These are phyloP conservation scores for Penicillium ochrochloron DNA, from an alignment of 495 filamentous ascomycete genomes.

Conservation along the genomic window DNA sequence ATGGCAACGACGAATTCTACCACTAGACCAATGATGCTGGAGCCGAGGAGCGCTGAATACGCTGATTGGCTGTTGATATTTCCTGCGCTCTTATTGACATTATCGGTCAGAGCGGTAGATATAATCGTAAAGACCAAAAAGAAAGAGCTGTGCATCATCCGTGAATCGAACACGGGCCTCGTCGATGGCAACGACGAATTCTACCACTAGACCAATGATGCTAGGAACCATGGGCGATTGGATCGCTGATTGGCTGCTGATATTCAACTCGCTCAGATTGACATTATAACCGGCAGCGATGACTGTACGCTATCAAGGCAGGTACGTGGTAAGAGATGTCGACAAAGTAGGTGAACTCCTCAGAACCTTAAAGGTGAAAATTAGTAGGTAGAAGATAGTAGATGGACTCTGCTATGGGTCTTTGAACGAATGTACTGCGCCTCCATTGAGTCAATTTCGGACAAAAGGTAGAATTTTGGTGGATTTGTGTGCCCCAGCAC, in stretches of 20 bases:
- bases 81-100: background rate
- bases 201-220: slow-evolving; percentile 65
- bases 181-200: slow-evolving; percentile 65
- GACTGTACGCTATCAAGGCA: background rate
- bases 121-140: background rate
- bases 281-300: background rate
- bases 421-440: too few species aligned
- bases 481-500: too few species aligned
- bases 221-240: slow-evolving; percentile 15
- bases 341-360: too few species aligned
- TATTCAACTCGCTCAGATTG: background rate
- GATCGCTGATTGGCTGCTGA: slow-evolving; percentile 5
- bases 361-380: too few species aligned
- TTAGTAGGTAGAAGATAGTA: too few species aligned
- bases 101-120: background rate
- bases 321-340: too few species aligned
- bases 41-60: background rate
- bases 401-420: too few species aligned
- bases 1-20: slow-evolving; percentile 66
- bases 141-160: slow-evolving; percentile 51
- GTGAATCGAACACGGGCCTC: slow-evolving; percentile 64
- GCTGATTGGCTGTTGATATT: too few species aligned
- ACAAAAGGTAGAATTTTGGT: too few species aligned
- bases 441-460: too few species aligned
- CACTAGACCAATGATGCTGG: slow-evolving; percentile 61